These are phyloP conservation scores for Auricularia sp. DNA, from an alignment of 768 basidiomycete genomes.

Conservation along the genomic window DNA sequence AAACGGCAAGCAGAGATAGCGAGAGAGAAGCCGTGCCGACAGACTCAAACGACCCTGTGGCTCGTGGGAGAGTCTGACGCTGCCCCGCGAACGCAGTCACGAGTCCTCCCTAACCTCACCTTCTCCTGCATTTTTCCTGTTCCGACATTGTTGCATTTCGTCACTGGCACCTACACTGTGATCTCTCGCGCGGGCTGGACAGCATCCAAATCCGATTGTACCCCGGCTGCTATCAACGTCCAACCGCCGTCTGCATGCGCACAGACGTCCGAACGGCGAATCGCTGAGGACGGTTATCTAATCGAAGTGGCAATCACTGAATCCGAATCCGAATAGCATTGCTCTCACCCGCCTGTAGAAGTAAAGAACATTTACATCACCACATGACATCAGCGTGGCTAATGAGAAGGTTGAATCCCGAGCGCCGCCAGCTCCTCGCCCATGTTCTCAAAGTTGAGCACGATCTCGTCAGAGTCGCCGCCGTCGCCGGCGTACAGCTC, in stretches of 20 bases:
- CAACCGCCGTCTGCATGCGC: no score
- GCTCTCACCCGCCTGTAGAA: no score
- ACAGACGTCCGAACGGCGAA: no score
- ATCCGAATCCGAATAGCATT: no score
- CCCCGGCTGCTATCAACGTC: no score
- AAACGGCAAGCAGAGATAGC: not conserved
- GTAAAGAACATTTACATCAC: no score
- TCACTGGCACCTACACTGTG: not conserved
- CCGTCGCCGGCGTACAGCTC: not conserved
- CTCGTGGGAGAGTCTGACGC: not conserved
- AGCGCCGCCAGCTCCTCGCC: not conserved
- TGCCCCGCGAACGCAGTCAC: not conserved
- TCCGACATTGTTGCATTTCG: not conserved
- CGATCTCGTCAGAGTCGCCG: conserved; percentile 1
- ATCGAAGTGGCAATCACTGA: no score
- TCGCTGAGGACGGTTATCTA: no score
- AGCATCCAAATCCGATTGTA: no score
- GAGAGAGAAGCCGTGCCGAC: not conserved
- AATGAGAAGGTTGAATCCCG: not conserved
- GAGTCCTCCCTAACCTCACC: not conserved
- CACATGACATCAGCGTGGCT: no score
- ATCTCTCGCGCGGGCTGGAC: no score
- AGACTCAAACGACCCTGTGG: not conserved
- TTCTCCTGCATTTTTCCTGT: not conserved
- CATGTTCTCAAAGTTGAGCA: not conserved